Evolutionary conservation across 2,329 filamentous ascomycete genomes (phyloP), one percentile per base, ranked within the genome.

Genomic region (Xylariaceae sp.): DNA sequence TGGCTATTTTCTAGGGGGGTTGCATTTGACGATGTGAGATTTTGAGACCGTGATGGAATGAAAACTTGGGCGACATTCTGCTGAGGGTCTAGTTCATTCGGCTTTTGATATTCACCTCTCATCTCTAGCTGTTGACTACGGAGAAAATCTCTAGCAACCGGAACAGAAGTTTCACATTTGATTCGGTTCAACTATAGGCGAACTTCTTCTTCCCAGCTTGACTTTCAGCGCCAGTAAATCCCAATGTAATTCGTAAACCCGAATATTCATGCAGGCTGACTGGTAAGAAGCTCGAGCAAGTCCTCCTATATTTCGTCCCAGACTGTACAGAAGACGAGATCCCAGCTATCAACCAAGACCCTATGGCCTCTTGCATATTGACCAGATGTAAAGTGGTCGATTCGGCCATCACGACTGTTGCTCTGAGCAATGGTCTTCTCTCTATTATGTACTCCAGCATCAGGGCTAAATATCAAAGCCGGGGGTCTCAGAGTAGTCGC

Each of bases 301-400:
- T 30, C 5, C 23, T 42, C 37, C 13, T 42, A 42, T 42, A 9
- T 42, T 8, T 42, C 3, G 13, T 42, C 9, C 37, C 37, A 50
- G 63, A 70, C 59, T 72, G 70, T 45, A 72, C 70, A 15, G 56
- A 65, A 18, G 68, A 70, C 11, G 78, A 84, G 67, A 80, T 84
- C 10, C 82, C 82, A 2, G 67, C 84, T 48, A 80, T 85, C 55
- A 80, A 84, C 64, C 69, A 84, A 5, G 73, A 74, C 0, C 67
- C 69, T 75, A 30, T 30, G 3, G 23, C 78, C 56, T 74, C 75
- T 53, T 57, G 68, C 1, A 69, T 73, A 0, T 53, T 75, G 0
- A 64, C 69, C 0, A 30, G 23, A 30, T 30, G 23, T 4, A 30
- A 30, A 5, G 5, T 30, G 23, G 23, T 30, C 23, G 23, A 30